Evolutionary conservation across 768 basidiomycete species (phyloP), one percentile per base, ranked within the genome.

Genomic region (Suillus bovinus): DNA sequence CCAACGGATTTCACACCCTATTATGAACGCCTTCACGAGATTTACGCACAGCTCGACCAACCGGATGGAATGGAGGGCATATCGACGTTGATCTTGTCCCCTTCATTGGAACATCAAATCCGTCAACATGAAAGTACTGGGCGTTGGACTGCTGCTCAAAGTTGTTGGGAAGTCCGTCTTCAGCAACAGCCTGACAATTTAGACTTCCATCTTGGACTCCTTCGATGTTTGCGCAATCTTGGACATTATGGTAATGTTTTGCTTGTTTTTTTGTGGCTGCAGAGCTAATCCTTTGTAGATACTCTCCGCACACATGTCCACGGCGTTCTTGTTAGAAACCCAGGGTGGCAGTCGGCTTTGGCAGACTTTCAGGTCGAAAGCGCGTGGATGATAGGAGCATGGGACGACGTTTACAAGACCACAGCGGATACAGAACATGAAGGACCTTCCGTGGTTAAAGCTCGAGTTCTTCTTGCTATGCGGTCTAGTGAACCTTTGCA

Each of bases 51-150:
- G 61, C 81, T 99, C 8, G 94, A 99, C 72, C 95, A 99, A 74
- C 97, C 97, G 0, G 97, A 99, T 76, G 97, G 97, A 17, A 99
- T 99, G 97, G 96, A 98, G 77, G 97, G 97, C 0, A 84, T 99
- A 36, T 97, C 97, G 0, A 87, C 91, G 7, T 77, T 91, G 67
- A 91, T 99, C 61, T 77, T 98, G 14, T 86, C 91, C 0, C 97
- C 97, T 0, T 92, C 93, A 4, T 74, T 99, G 53, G 93, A 98
- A 66, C 94, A 97, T 74, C 94, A 97, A 74, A 99, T 99, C 63
- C 88, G 97, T 47, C 92, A 99, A 70, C 97, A 99, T 69, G 97
- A 99, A 74, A 96, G 91, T 66, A 96, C 92, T 3, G 97, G 97
- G 0, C 83, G 88, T 47, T 99, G 97, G 97, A 99, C 97, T 2